Base-by-base conservation (phyloP, 2,329 filamentous ascomycete species). In the Epichloe gansuensis region DNA sequence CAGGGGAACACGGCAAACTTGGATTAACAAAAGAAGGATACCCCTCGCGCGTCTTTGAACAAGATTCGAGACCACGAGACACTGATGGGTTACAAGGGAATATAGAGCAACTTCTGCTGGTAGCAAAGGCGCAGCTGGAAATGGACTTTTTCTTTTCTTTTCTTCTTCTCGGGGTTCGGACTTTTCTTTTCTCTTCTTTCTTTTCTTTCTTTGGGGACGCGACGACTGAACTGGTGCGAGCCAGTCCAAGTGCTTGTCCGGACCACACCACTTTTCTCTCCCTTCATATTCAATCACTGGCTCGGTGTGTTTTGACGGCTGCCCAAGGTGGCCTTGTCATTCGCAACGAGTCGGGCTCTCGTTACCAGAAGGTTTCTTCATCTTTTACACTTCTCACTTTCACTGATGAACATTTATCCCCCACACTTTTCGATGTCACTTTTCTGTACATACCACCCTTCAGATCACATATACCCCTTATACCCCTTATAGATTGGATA, bases 121-220 rank as follows among this genome's bases (percentile, higher is more conserved):
- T 41, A 48, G 41, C 39, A 48, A 48, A 38, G 51, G 51, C 51
- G 51, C 46, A 52, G 44, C 41, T 28, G 51, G 51, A 25, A 12
- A 42, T 28, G 15, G 11, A 21, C 15, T n/a, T 17, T 13, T 12
- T 28, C 41, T 35, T 6, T 42, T 42, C 12, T 21, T 41, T 13
- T 31, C 5, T 34, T 34, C 11, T 21, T 11, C 9, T 44, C 8
- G 23, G 42, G 42, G 4, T 28, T 44, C 42, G 13, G 23, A 35
- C 17, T 50, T 5, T 41, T 38, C 8, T n/a, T 35, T 47, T 12
- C 21, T 37, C 13, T 51, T 48, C 25, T 48, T 23, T 12, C 21
- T 37, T 17, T 51, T 48, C 25, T 48, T 23, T 39, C 21, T 21
- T n/a, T 3, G 2, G 11, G 38, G 5, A 8, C 5, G 17, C 42